Base-by-base conservation (phyloP, 495 filamentous ascomycete species). In the Usnea hakonensis region DNA sequence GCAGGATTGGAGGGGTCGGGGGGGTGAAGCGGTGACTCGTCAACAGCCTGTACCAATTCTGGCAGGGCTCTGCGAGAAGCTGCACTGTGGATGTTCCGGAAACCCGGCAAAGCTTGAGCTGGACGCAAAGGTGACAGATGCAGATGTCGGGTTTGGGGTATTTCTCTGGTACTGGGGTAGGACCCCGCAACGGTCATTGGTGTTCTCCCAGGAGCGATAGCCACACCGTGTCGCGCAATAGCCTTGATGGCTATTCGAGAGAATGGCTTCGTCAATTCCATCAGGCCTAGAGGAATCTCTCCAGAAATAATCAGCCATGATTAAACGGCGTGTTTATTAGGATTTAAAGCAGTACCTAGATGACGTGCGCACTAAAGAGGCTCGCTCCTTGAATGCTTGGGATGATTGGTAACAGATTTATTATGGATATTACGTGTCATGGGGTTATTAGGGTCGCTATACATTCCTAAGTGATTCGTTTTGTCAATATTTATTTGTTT, bases 1-100 rank as follows among this genome's bases (percentile, higher is more conserved):
- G 91, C 89, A 3, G 94, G 91, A 69, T 97, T 98, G 21, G 91
- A 90, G 2, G 84, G 82, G 58, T 78, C 77, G 19, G 69, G 43
- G 21, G 46, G 23, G 13, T 55, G 56, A 35, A 33, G 23, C 8
- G 38, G 55, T 19, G 44, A 14, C 37, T 66, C 54, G 50, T 72
- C 16, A 63, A 44, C 14, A 26, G 58, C 55, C 64, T 63, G 30
- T 32, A 72, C 72, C 13, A 71, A 36, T 21, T 64, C 68, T 14
- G 69, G 64, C 17, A 73, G 73, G 13, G 74, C 69, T 52, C 69
- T 75, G 37, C 71, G 71, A 16, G 64, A 58, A 10, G 71, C 57
- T 3, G 61, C 64, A 2, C 62, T 64, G 53, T 78, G 71, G 50
- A 77, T 69, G 23, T 13, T 32, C 17, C 61, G 68, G 28, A 57